These are phyloP conservation scores for Comarum palustre DNA, from an alignment of 306 rosid genomes.

Conservation along the genomic window DNA sequence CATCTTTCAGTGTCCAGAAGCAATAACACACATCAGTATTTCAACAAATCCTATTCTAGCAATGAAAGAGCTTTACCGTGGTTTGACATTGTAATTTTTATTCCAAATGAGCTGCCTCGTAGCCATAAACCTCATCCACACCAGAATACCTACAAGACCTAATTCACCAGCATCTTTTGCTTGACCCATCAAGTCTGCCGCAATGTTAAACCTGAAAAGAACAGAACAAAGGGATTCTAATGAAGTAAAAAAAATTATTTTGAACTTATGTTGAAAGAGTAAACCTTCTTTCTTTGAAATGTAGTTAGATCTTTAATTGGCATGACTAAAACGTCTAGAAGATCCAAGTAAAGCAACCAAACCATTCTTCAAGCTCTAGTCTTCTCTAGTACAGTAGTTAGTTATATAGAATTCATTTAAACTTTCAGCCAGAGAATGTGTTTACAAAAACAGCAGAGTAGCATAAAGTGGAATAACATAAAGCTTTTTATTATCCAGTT, in stretches of 20 bases:
- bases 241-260: neutral
- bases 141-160: constrained; percentile 85
- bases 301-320: neutral
- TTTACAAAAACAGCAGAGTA: neutral
- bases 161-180: constrained; percentile 73
- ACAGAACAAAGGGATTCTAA: constrained; percentile 21
- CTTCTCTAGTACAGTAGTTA: constrained; percentile 8
- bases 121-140: constrained; percentile 99
- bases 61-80: constrained; percentile 59
- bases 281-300: neutral
- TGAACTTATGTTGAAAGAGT: neutral
- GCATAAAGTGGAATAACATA: constrained; percentile 17
- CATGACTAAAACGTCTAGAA: neutral
- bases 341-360: neutral
- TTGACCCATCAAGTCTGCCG: constrained; percentile 72
- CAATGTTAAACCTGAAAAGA: constrained; percentile 81
- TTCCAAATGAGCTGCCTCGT: constrained; percentile 97
- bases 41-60: constrained; percentile 13
- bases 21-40: neutral
- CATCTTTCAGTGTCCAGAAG: constrained; percentile 18
- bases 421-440: constrained; percentile 2
- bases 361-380: neutral
- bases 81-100: constrained; percentile 98
- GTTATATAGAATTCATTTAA: neutral
- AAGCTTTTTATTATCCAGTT: constrained; percentile 4